Evolutionary conservation across 345 rosid genomes (phyloP), one percentile per base, ranked within the genome.

Genomic region (Noccaea bulbosa): DNA sequence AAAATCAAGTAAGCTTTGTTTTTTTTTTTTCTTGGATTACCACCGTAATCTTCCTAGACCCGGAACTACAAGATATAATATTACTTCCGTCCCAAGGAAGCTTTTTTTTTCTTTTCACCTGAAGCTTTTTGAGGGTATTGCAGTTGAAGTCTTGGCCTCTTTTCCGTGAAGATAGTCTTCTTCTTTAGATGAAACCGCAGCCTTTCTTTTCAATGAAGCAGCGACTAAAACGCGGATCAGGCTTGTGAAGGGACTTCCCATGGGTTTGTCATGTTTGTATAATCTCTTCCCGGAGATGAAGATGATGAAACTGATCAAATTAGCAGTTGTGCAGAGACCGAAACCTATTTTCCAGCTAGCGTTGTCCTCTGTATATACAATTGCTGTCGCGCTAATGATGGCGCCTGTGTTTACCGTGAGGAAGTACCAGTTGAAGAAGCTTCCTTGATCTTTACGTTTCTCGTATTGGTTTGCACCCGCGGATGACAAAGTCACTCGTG

Each of bases 381-480:
- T 12, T 9, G 62, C 77, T 0, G 86, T 83, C 2, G 66, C 44
- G 15, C 82, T 24, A 10, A 77, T 35, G 7, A 69, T 74, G 0
- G 30, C n/a, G 0, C 62, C 57, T 0, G 40, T 1, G 46, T 79
- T 71, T 15, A 66, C 0, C 0, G 71, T 65, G 62, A 83, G 43
- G 62, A 82, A 77, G 51, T 45, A 85, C 83, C 83, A 87, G 52
- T 81, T 82, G 74, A 87, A 87, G 80, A 81, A 87, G 11, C 40
- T 49, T 11, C 45, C 70, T 76, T 72, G 74, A 27, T 79, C 83
- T 30, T 76, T 65, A 4, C 55, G 71, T 38, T 75, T 65, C 11
- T 76, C 54, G 35, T 77, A 79, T 40, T 83, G 92, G 65, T 81
- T 71, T 20, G 87, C 86, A 6, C 83, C 85, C n/a, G 84, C 71